phyloP scores from a whole-genome alignment of 225 moss, liverwort and hornwort species.

The Takakia lepidozioides region DNA sequence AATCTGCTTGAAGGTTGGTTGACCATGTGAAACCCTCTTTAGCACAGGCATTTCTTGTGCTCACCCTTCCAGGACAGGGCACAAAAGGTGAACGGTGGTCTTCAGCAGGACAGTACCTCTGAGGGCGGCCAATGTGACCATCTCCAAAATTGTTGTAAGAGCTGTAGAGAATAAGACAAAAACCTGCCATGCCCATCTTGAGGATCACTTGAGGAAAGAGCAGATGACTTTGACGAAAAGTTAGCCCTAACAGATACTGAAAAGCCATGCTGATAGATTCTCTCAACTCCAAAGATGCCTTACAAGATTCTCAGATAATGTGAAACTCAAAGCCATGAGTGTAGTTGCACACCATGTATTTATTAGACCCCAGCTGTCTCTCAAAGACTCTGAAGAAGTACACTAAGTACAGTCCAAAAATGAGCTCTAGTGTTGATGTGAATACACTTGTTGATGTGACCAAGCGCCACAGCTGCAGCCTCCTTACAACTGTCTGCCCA shows the following conservation, averaged over 20 bases:
- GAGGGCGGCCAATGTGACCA: conserved; percentile 56
- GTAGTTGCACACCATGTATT: conserved; percentile 62
- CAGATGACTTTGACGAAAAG: too few relatives aligned
- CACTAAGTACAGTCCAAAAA: conserved; percentile 84
- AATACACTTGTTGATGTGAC: conserved; percentile 73
- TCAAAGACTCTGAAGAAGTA: conserved; percentile 99
- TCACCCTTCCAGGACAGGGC: too few relatives aligned
- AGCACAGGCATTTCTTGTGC: too few relatives aligned
- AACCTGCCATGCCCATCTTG: conserved; percentile 31
- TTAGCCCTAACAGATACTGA: not conserved
- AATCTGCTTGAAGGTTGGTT: too few relatives aligned
- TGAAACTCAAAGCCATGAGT: too few relatives aligned
- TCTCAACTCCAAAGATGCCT: too few relatives aligned
- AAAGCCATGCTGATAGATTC: not conserved
- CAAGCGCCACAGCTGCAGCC: conserved; percentile 89
- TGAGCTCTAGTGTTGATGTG: conserved; percentile 77
- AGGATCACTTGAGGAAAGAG: too few relatives aligned
- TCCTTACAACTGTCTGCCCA: conserved; percentile 57
- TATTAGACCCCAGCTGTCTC: conserved; percentile 95
- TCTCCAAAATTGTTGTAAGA: conserved; percentile 61
- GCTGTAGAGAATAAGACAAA: conserved; percentile 72
- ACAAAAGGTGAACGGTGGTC: too few relatives aligned
- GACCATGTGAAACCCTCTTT: too few relatives aligned
- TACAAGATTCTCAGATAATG: too few relatives aligned
- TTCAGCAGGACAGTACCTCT: conserved; percentile 31